Base-by-base conservation (phyloP, 108 stramenopile species). In the Seminavis robusta region DNA sequence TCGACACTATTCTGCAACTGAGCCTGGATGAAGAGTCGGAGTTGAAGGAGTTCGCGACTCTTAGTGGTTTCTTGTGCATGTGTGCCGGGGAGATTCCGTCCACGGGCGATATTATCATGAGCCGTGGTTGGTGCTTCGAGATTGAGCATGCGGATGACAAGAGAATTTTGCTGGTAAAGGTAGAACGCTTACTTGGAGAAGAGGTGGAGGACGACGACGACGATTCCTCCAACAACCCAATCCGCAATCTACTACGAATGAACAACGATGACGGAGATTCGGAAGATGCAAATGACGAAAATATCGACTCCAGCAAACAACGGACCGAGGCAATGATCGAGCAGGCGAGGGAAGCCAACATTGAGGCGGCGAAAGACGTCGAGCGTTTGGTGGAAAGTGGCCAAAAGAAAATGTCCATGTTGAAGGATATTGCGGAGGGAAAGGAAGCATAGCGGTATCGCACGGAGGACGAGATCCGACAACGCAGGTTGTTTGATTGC, bases 31-130 rank as follows among this genome's bases (percentile, higher is more conserved):
- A 94, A 61, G 90, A 90, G 44, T 86, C 87, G 33, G 79, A 85
- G n/a, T 33, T 94, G 39, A 88, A 80, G 68, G 95, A 95, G 28
- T 95, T 90, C 73, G 76, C 88, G 6, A 98, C 97, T 4, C 59
- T 96, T 8, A 81, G 80, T 23, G 97, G 97, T 7, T 96, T 94
- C 52, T 69, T 98, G 24, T 95, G 95, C 63, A 88, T 88, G 69
- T 84, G 89, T 54, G 94, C 94, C 2, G 97, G 97, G 1, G 94
- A 95, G 60, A 98, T 98, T 42, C 97, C 97, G 6, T 57, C 49
- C n/a, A 72, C 72, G 17, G 90, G 92, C 10, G 97, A 96, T 61
- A 84, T 90, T 65, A 76, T 98, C 45, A 79, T 95, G 76, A 80
- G 80, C 59, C 74, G 80, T 29, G 89, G 92, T 23, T 96, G 93